Evolutionary conservation across 192 early-diverging fungal genomes (phyloP), one percentile per base, ranked within the genome.

Genomic region (Coemansia sp.): DNA sequence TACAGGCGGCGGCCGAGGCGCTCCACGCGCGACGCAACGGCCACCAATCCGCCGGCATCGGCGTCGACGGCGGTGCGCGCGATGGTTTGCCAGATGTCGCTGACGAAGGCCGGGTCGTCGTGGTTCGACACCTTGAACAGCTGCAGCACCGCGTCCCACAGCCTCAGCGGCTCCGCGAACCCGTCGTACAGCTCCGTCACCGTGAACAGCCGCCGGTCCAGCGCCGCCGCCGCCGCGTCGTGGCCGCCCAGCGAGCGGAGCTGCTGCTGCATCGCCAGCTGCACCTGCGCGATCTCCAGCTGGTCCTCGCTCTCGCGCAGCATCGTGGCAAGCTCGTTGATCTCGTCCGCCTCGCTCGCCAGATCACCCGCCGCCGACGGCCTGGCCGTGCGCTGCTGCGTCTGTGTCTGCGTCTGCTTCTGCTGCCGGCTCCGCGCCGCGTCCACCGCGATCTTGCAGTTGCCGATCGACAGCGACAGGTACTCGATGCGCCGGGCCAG

Each of bases 381-480:
- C 32, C 32, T 4, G 3, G 32, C 4, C 32, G 32, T 0, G 32
- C 32, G 32, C 32, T 4, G 45, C 39, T 26, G 52, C 52, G 6
- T 19, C 52, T 2, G 8, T 5, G 21, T 21, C 21, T 21, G 21
- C 21, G 21, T 21, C 21, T 21, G 21, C 21, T 21, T 21, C 21
- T 54, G 19, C 9, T 2, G 11, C 32, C 6, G 64, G 64, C 16
- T 57, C 61, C 0, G 63, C 57, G 70, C 70, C 61, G 63, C 44
- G n/a, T 83, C 78, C 44, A 86, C 75, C 12, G 84, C 84, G 56
- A 89, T 87, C 74, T 89, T 89, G 53, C 76, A 78, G 70, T 90
- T 88, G 59, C 86, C 79, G 38, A 90, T 86, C 1, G 90, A 86
- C 11, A 87, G 71, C 1, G 88, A 87, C 16, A 92, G 74, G 50